A percentile compares a stretch with the other conserved stretches of the same genome.
phyloP scores from a whole-genome alignment of 2,329 filamentous ascomycete genomes.

The Colletotrichum brevisporum region DNA sequence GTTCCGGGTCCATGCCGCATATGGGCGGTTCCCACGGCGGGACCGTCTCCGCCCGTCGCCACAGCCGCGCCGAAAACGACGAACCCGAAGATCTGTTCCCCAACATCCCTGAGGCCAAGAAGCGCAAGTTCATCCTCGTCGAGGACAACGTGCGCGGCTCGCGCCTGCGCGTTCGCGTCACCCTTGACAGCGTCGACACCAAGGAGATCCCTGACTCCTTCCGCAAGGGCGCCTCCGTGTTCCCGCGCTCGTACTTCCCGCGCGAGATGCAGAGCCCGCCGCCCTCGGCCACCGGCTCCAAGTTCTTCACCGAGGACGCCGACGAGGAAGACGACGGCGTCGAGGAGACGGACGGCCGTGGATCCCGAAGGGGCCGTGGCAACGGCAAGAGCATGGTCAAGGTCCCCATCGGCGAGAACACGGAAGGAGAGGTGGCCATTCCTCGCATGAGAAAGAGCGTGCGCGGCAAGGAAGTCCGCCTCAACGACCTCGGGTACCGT shows the following conservation, averaged over 20 bases:
- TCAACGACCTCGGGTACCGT: conserved; percentile 93
- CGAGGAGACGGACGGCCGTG: conserved; percentile 65
- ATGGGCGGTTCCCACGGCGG: conserved; percentile 57
- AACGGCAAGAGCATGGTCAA: conserved; percentile 64
- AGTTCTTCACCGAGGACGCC: conserved; percentile 79
- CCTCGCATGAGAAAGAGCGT: conserved; percentile 79
- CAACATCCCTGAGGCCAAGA: conserved; percentile 89
- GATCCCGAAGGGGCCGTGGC: conserved; percentile 52
- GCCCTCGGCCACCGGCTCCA: conserved; percentile 79
- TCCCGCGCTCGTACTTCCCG: conserved; percentile 91
- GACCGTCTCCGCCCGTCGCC: conserved; percentile 54
- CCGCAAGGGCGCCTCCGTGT: conserved; percentile 90
- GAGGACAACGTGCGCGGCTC: conserved; percentile 88
- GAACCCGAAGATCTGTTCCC: conserved; percentile 83
- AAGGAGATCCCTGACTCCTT: conserved; percentile 97
- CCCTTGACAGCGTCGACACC: conserved; percentile 93
- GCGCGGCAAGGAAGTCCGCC: conserved; percentile 85
- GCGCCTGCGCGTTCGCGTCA: conserved; percentile 89
- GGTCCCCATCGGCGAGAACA: conserved; percentile 78
- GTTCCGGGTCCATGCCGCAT: conserved; percentile 74
- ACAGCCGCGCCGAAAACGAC: conserved; percentile 64
- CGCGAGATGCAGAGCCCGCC: conserved; percentile 92
- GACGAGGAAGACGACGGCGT: conserved; percentile 71
- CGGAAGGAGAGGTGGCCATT: conserved; percentile 79
- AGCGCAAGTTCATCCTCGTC: conserved; percentile 96